These are phyloP conservation scores for Pichia sp. DNA, from an alignment of 1,139 yeast genomes.

Conservation along the genomic window DNA sequence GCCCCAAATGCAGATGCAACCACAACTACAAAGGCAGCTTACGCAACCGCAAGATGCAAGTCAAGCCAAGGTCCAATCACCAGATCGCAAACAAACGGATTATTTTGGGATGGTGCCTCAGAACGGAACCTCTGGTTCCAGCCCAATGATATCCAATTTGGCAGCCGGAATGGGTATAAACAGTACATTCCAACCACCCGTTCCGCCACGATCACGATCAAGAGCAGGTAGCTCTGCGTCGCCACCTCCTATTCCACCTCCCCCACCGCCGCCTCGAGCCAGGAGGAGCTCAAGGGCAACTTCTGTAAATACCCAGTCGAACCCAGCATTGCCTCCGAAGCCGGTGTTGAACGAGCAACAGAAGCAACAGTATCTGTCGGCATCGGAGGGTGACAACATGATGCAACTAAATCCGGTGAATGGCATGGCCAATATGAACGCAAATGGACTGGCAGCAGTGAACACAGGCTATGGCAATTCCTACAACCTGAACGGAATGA, in stretches of 20 bases:
- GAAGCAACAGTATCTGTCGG: conserved; percentile 25
- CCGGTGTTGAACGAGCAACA: conserved; percentile 28
- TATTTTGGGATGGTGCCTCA: conserved; percentile 18
- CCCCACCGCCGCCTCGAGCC: conserved; percentile 28
- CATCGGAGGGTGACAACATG: conserved; percentile 11
- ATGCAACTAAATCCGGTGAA: not conserved
- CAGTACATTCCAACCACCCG: conserved; percentile 23
- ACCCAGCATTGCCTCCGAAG: conserved; percentile 41
- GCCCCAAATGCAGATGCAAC: not conserved
- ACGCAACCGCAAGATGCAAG: not conserved
- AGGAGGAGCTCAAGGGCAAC: conserved; percentile 18
- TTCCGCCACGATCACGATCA: conserved; percentile 24
- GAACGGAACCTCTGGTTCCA: not conserved
- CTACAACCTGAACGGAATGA: not conserved
- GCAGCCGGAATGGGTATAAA: not conserved
- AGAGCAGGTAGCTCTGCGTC: conserved; percentile 11
- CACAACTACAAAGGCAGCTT: not conserved
- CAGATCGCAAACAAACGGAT: not conserved
- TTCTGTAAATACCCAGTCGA: not conserved
- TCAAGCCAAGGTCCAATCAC: not conserved
- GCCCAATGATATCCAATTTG: not conserved
- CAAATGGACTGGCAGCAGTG: not conserved
- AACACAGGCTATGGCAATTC: not conserved
- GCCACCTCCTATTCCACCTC: conserved; percentile 31
- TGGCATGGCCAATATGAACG: not conserved